Base-by-base conservation (phyloP, 306 rosid genomes). In the Cicer cuneatum region DNA sequence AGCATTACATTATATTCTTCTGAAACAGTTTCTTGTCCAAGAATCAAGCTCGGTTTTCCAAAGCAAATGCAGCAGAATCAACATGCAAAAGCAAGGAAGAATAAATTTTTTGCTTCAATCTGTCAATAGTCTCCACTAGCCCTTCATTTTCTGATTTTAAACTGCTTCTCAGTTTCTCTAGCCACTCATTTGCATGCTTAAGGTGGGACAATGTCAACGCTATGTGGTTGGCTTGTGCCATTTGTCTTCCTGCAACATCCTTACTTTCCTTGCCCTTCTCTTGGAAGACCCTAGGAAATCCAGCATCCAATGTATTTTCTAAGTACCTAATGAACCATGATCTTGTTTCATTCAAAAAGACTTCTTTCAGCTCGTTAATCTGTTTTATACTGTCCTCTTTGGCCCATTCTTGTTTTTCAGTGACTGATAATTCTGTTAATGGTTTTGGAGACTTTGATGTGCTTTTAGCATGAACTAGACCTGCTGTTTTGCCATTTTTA, bases 121-220 rank as follows among this genome's bases (percentile, higher is more conserved):
- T 78, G 24, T 89, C 92, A 48, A 94, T 42, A 5, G 85, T 84
- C 85, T 87, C 93, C 35, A 60, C 48, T 71, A 80, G 35, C 35
- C 60, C 86, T 19, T 69, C 87, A 66, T 67, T 83, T 35, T 69
- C 90, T 7, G 87, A 51, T 82, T 72, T 78, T 29, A 82, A 71
- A 52, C 76, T 83, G 61, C 67, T 78, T 75, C 81, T 81, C 15
- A 90, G 78, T 60, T 84, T 90, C 15, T 94, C 99, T 85, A 94
- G 82, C 97, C 97, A 94, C 77, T 88, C 95, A n/a, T 88, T 90
- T 64, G 96, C 90, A 48, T 83, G 83, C 85, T 94, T 94, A 78
- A 94, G 99, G 75, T 92, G 87, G 16, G 93, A 90, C 46, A 94
- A 52, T 12, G 95, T 80, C 49, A 85, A 85, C 69, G 96, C 95